Evolutionary conservation across 179 eudicot genomes (phyloP), one percentile per base, ranked within the genome.

Genomic region (Spinacia oleracea): DNA sequence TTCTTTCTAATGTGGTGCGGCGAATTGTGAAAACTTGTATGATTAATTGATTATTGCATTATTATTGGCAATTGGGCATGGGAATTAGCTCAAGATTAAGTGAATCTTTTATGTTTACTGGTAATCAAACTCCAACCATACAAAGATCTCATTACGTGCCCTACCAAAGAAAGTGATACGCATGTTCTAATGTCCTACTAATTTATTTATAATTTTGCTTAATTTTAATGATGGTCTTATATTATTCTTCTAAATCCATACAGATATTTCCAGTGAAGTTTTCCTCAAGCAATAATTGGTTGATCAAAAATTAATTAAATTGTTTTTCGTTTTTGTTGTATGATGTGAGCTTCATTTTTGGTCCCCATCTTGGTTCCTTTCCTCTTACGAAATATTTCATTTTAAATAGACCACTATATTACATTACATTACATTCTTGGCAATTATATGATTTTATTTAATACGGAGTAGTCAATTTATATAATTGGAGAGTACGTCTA

Each of bases 81-180:
- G 21, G 27, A 66, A 66, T 66, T 20, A 66, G 46, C 46, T 66
- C 7, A 66, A 66, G 48, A 66, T n/a, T 6, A 40, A 5, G 50
- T 40, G 51, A 68, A 68, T 68, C 72, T 68, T 43, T 23, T 68
- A 68, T 51, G 51, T 42, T 43, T 68, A 68, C 72, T 42, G 42
- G 5, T 68, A 8, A 45, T 68, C 15, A 1, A 21, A 34, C 72
- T 2, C 18, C 51, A 38, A 43, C 72, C 72, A 18, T 68, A 40
- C 51, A 68, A 40, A 68, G 14, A 40, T 68, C 72, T n/a, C n/a
- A n/a, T 68, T 42, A 38, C 72, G 72, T 68, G 72, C 0, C 27
- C 31, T 35, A 14, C 46, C 25, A 32, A 20, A 38, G 71, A 66
- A 66, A 66, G 70, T 38, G 45, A 66, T 34, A 35, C 20, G 58